These are phyloP conservation scores for Tolypocladium endophyticum DNA, from an alignment of 2,329 filamentous ascomycete genomes.

Conservation along the genomic window DNA sequence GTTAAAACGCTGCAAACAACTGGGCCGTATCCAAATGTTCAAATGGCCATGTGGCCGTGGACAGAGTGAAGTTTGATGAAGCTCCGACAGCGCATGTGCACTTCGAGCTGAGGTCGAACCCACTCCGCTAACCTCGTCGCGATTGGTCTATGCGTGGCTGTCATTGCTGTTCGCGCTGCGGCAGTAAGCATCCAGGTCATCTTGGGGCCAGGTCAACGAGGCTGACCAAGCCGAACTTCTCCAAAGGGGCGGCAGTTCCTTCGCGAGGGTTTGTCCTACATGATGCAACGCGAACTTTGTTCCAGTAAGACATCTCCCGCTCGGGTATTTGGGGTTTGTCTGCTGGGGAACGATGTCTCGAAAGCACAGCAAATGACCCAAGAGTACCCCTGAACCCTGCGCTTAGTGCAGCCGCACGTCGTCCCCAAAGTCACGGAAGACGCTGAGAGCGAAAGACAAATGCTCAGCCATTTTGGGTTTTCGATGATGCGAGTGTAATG, in stretches of 20 bases:
- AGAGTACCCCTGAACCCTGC: not conserved
- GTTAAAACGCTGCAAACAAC: not conserved
- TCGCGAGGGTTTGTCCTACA: not conserved
- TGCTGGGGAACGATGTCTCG: not conserved
- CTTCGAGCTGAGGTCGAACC: not conserved
- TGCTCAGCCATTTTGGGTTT: not conserved
- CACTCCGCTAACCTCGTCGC: not conserved
- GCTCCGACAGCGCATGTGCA: not conserved
- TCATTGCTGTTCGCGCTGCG: not conserved
- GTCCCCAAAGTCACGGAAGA: not conserved
- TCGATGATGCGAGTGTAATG: too few relatives aligned
- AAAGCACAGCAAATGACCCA: not conserved
- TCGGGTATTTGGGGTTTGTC: not conserved
- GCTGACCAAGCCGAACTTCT: not conserved
- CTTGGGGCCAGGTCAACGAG: not conserved
- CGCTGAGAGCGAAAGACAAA: not conserved
- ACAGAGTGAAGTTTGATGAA: not conserved
- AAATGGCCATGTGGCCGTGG: not conserved
- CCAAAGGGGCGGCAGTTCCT: too few relatives aligned
- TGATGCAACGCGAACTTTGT: not conserved
- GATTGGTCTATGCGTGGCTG: not conserved
- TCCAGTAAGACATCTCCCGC: not conserved
- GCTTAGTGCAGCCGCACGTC: not conserved
- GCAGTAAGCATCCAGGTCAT: not conserved
- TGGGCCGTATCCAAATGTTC: not conserved